These are phyloP conservation scores for Boehmeria nivea DNA, from an alignment of 306 rosid genomes.

Conservation along the genomic window DNA sequence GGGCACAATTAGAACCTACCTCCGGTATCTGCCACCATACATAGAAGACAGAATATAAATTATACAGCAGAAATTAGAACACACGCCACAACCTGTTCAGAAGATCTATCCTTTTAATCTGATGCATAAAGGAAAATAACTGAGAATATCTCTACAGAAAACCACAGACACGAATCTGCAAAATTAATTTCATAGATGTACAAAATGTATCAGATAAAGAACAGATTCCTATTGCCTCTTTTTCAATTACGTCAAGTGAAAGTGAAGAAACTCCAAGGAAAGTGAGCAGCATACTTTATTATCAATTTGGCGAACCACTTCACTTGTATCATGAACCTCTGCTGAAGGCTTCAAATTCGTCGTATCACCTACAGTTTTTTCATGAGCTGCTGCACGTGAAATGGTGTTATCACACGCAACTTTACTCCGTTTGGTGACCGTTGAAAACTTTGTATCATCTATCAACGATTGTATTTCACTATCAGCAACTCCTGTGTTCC, in stretches of 20 bases:
- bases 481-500: constrained; percentile 22
- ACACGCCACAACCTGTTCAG: too few species aligned
- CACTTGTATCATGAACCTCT: constrained; percentile 27
- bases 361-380: constrained; percentile 30
- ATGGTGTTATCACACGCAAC: constrained; percentile 20
- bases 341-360: constrained; percentile 34
- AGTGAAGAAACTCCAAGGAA: constrained; percentile 16
- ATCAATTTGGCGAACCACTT: constrained; percentile 16
- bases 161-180: not conserved
- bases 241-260: not conserved
- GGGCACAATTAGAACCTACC: constrained; percentile 20
- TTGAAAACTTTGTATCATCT: constrained; percentile 28
- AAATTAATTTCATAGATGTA: not conserved
- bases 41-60: not conserved
- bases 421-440: constrained; percentile 34
- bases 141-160: not conserved
- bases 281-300: constrained; percentile 31
- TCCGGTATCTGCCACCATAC: constrained; percentile 29
- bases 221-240: too few species aligned
- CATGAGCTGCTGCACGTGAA: constrained; percentile 25
- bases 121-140: not conserved
- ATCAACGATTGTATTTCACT: constrained; percentile 15
- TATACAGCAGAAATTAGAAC: too few species aligned
- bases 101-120: too few species aligned
- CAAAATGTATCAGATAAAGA: too few species aligned